phyloP scores from a whole-genome alignment of 2,329 filamentous ascomycete genomes.

The Erysiphe neolycopersici region DNA sequence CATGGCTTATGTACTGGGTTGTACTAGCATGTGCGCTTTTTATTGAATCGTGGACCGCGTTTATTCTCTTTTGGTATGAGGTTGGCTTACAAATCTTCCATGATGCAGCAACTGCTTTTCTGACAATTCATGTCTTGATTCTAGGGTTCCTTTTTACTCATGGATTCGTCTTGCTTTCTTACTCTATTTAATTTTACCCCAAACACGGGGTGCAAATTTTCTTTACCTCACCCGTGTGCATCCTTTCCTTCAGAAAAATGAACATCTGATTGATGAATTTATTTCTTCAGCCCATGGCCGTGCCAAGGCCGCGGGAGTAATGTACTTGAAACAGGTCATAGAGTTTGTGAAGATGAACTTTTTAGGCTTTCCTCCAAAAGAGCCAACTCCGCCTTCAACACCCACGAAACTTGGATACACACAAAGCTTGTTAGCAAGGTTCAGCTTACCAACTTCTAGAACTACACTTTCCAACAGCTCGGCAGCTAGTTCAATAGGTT shows the following conservation, averaged over 20 bases:
- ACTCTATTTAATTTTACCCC: constrained; percentile 86
- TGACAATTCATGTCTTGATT: constrained; percentile 1
- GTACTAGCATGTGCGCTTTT: constrained; percentile 60
- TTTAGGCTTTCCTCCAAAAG: constrained; percentile 43
- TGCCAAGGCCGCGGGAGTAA: constrained; percentile 47
- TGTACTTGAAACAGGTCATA: constrained; percentile 45
- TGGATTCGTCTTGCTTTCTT: constrained; percentile 72
- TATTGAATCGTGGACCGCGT: constrained; percentile 66
- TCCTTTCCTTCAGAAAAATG: constrained; percentile 70
- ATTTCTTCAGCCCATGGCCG: constrained; percentile 61
- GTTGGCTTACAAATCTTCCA: not conserved
- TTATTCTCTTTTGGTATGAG: constrained; percentile 52
- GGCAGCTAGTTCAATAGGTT: constrained; percentile 17
- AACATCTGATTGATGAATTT: constrained; percentile 67
- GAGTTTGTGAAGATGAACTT: constrained; percentile 49
- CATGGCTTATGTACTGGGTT: constrained; percentile 99
- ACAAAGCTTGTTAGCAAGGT: constrained; percentile 57
- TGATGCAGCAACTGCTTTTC: not conserved
- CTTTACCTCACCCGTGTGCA: constrained; percentile 69
- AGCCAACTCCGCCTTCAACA: constrained; percentile 18
- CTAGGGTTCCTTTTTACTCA: constrained; percentile 71
- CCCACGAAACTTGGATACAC: constrained; percentile 35
- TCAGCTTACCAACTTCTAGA: constrained; percentile 51
- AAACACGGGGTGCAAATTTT: constrained; percentile 74
- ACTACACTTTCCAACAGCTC: constrained; percentile 18